Conservation (phyloP, 371 early-diverging fungal species). For the Mucor ambiguus region DNA sequence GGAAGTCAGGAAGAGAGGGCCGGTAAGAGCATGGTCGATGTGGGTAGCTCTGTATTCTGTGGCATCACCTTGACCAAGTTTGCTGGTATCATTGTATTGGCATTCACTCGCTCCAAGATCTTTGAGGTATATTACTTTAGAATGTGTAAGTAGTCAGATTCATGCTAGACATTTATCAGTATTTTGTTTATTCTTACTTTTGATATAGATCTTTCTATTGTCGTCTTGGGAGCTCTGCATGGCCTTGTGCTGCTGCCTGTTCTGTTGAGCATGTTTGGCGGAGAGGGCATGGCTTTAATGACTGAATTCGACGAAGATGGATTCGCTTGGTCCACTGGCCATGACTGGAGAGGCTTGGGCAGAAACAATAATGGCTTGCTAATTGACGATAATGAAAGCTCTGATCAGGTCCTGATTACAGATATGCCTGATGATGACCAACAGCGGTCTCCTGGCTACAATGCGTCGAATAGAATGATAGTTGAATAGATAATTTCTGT, state of each 20-base stretch:
- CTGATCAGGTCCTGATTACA: conserved; percentile 46
- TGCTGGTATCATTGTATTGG: conserved; percentile 72
- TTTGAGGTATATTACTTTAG: conserved; percentile 82
- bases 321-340: conserved; percentile 44
- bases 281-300: conserved; percentile 50
- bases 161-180: neutral
- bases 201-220: conserved; percentile 62
- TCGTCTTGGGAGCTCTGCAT: conserved; percentile 69
- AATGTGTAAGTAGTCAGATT: conserved; percentile 55
- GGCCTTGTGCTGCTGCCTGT: conserved; percentile 75
- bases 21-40: conserved; percentile 59
- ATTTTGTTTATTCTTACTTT: neutral
- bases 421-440: conserved; percentile 34
- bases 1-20: conserved; percentile 50
- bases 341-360: conserved; percentile 20
- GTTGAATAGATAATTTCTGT: conserved; percentile 1
- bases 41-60: conserved; percentile 76
- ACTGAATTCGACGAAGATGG: conserved; percentile 57
- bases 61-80: conserved; percentile 81
- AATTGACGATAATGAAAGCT: conserved; percentile 41
- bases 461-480: conserved; percentile 12
- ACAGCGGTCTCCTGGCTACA: conserved; percentile 1
- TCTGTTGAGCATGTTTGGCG: conserved; percentile 60
- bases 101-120: conserved; percentile 74
- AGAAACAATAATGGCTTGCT: conserved; percentile 29